These are phyloP conservation scores for Aphanomyces stellatus DNA, from an alignment of 352 stramenopile genomes.

Conservation along the genomic window DNA sequence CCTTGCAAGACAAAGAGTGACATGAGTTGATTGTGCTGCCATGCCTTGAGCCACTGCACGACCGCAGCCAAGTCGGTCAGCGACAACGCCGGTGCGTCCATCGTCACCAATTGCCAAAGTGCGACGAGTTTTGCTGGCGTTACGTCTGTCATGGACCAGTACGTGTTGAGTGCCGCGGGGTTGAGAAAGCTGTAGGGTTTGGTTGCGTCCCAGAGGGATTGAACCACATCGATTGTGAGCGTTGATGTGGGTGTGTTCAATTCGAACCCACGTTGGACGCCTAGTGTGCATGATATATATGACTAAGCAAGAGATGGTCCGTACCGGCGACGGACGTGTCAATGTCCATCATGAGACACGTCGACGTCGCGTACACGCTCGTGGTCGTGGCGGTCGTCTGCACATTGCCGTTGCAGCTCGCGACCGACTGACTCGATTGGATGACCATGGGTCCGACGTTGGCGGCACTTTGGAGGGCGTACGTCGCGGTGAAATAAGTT, in stretches of 20 bases:
- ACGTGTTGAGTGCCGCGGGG: background rate
- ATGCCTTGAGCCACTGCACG: slow-evolving; percentile 1
- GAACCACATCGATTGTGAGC: background rate
- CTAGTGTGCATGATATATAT: background rate
- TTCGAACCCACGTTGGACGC: slow-evolving; percentile 10
- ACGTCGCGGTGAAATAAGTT: slow-evolving; percentile 7
- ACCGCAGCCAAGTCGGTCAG: background rate
- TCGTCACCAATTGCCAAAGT: background rate
- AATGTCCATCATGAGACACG: slow-evolving; percentile 14
- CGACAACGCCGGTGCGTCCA: background rate
- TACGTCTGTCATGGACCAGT: background rate
- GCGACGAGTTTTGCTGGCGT: background rate
- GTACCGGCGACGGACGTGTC: background rate
- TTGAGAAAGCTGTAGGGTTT: slow-evolving; percentile 12
- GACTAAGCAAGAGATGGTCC: background rate
- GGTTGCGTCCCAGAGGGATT: background rate
- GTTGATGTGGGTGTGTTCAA: background rate
- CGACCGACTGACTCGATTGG: background rate
- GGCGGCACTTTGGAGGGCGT: background rate
- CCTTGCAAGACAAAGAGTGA: slow-evolving; percentile 10
- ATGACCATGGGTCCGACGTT: background rate
- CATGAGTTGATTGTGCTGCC: slow-evolving; percentile 18
- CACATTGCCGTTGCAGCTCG: background rate
- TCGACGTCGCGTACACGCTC: background rate
- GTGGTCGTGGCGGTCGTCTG: background rate